Conservation (phyloP, 345 rosid genomes). For the Passiflora organensis region DNA sequence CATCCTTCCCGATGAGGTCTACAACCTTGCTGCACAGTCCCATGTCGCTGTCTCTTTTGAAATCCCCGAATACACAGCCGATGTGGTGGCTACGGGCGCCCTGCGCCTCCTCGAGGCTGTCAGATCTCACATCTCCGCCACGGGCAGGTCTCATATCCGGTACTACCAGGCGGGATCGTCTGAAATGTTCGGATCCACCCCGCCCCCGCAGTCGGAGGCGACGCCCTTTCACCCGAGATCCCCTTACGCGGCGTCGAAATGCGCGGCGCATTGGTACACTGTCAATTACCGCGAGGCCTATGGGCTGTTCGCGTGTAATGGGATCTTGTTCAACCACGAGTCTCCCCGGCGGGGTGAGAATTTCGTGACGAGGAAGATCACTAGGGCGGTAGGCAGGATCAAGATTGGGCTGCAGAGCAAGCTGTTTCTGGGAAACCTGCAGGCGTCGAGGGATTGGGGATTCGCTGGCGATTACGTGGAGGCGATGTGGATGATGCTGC, state of each 20-base stretch:
- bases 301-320: constrained; percentile 82
- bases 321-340: constrained; percentile 87
- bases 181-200: constrained; percentile 94
- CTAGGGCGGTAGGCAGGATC: constrained; percentile 88
- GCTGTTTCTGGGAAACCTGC: constrained; percentile 73
- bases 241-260: constrained; percentile 90
- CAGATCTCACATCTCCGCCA: constrained; percentile 75
- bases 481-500: constrained; percentile 99
- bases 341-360: constrained; percentile 92
- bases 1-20: constrained; percentile 81
- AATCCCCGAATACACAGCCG: constrained; percentile 94
- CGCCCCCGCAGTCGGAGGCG: constrained; percentile 79
- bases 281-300: constrained; percentile 94
- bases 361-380: constrained; percentile 88
- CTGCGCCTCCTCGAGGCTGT: constrained; percentile 93
- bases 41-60: constrained; percentile 95
- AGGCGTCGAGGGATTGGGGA: constrained; percentile 94
- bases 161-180: constrained; percentile 96
- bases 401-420: constrained; percentile 79
- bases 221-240: constrained; percentile 93
- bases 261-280: constrained; percentile 97
- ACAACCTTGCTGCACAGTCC: constrained; percentile 91
- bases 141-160: constrained; percentile 53
- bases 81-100: constrained; percentile 90
- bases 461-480: constrained; percentile 94